Evolutionary conservation across 306 rosid species (phyloP).

Genomic region (Ziziphus jujuba): DNA sequence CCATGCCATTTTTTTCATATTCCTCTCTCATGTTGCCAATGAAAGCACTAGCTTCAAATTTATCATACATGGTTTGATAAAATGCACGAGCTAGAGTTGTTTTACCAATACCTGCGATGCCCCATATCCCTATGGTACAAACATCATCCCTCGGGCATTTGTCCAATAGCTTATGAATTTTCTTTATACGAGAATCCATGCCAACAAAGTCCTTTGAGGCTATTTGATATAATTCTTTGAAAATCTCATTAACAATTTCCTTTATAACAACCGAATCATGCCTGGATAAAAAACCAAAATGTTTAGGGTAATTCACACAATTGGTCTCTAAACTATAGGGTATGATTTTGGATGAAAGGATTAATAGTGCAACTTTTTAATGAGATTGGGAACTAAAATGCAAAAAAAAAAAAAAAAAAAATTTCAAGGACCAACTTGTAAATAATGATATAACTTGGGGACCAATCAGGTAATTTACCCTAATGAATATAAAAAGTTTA

Average conservation of each 20-base stretch:
- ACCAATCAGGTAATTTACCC: too few species aligned
- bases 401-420: too few species aligned
- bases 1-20: too few species aligned
- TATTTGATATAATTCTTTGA: neutral
- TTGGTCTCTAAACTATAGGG: too few species aligned
- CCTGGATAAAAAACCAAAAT: neutral
- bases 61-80: neutral
- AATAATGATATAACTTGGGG: too few species aligned
- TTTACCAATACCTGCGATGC: conserved; percentile 24
- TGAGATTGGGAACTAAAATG: too few species aligned
- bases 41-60: conserved; percentile 5
- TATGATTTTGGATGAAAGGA: too few species aligned
- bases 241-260: neutral
- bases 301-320: too few species aligned
- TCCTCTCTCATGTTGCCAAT: conserved; percentile 4
- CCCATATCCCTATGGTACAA: conserved; percentile 22
- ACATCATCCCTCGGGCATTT: neutral
- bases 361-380: too few species aligned
- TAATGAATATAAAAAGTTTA: too few species aligned
- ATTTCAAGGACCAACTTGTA: too few species aligned
- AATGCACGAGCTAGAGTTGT: conserved; percentile 14
- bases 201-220: conserved; percentile 18
- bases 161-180: conserved; percentile 3
- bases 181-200: neutral
- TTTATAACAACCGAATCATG: neutral